phyloP scores from a whole-genome alignment of 2,329 filamentous ascomycete genomes.

The Aspergillus pseudoterreus region DNA sequence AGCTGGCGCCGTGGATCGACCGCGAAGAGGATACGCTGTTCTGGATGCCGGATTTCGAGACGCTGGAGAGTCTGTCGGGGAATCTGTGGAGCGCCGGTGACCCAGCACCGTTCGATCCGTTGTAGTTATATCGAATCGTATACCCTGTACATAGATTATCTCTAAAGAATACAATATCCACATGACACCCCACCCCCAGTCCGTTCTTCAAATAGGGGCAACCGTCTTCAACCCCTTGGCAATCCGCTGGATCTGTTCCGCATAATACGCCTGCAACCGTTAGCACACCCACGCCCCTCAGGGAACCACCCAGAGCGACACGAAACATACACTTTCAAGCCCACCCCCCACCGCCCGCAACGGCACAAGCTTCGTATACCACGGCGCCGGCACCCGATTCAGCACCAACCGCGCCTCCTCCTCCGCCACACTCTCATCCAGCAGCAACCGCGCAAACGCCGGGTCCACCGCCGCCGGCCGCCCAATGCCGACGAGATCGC shows the following conservation, averaged over 20 bases:
- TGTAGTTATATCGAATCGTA: slow-evolving; percentile 10
- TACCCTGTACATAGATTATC: neutral
- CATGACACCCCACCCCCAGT: neutral
- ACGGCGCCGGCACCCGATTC: slow-evolving; percentile 23
- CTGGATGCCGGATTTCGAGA: slow-evolving; percentile 41
- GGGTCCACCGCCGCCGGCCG: slow-evolving; percentile 46
- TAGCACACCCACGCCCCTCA: neutral
- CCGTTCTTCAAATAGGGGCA: slow-evolving; percentile 1
- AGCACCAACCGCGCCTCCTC: slow-evolving; percentile 22
- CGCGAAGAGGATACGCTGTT: slow-evolving; percentile 31
- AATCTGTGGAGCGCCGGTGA: slow-evolving; percentile 27
- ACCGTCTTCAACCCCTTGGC: slow-evolving; percentile 19
- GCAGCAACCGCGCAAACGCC: slow-evolving; percentile 33
- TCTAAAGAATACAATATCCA: neutral
- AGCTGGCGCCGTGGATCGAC: slow-evolving; percentile 40
- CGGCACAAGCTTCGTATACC: slow-evolving; percentile 20
- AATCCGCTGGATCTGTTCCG: slow-evolving; percentile 26
- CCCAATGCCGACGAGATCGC: slow-evolving; percentile 50
- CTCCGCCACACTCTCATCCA: slow-evolving; percentile 26
- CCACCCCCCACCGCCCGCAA: slow-evolving; percentile 26
- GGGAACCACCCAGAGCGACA: neutral
- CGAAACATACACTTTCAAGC: slow-evolving; percentile 26
- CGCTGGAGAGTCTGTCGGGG: slow-evolving; percentile 29
- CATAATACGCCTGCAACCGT: slow-evolving; percentile 20
- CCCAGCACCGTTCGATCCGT: slow-evolving; percentile 25